phyloP scores from a whole-genome alignment of 352 stramenopile species.

The Phytophthora ramorum region DNA sequence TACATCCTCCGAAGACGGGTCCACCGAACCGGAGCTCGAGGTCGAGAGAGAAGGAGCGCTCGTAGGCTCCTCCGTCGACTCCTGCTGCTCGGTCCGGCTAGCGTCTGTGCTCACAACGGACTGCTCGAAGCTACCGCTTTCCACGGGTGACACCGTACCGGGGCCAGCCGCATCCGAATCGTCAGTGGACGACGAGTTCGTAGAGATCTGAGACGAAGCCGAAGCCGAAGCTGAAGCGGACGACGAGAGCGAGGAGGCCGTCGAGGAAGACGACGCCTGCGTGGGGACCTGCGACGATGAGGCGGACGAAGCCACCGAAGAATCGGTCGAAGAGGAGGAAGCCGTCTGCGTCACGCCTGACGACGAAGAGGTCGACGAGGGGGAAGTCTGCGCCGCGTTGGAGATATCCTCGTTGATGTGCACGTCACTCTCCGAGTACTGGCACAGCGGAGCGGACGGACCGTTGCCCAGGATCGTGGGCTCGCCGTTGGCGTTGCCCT shows the following conservation, averaged over 20 bases:
- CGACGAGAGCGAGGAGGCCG: not conserved
- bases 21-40: slow-evolving; percentile 11
- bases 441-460: slow-evolving; percentile 9
- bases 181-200: slow-evolving; percentile 24
- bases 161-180: not conserved
- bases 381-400: not conserved
- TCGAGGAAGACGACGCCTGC: slow-evolving; percentile 15
- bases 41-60: slow-evolving; percentile 7
- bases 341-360: slow-evolving; percentile 16
- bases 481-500: not conserved
- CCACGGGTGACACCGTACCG: slow-evolving; percentile 1
- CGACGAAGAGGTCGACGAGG: slow-evolving; percentile 11
- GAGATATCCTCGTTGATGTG: not conserved
- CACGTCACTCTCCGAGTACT: slow-evolving; percentile 15
- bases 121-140: slow-evolving; percentile 21
- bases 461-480: slow-evolving; percentile 1
- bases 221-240: slow-evolving; percentile 1
- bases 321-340: slow-evolving; percentile 13
- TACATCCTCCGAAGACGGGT: slow-evolving; percentile 10
- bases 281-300: slow-evolving; percentile 10
- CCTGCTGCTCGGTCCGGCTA: not conserved
- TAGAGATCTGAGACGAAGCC: slow-evolving; percentile 7
- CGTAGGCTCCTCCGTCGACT: slow-evolving; percentile 6
- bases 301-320: slow-evolving; percentile 8
- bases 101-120: slow-evolving; percentile 19